Evolutionary conservation across 495 filamentous ascomycete genomes (phyloP), one percentile per base, ranked within the genome.

Genomic region (Halenospora varia): DNA sequence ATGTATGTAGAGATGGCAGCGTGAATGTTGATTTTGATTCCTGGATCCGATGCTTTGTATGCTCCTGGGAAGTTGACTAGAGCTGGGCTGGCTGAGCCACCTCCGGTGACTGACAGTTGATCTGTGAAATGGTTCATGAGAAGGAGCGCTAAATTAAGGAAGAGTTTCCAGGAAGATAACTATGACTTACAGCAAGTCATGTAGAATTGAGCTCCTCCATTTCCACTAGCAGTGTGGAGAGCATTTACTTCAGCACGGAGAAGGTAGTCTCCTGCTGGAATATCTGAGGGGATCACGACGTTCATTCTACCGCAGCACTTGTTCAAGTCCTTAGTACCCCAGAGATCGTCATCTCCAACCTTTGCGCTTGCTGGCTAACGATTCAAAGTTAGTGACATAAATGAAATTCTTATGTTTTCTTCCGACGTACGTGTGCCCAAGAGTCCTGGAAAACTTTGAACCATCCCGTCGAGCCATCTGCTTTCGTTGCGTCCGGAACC

Each of bases 241-340:
- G 84, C 88, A 50, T 91, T 87, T 60, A 91, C 85, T 71, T 94
- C 89, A 66, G 89, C 86, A 26, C 89, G 86, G 47, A 94, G 72
- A 57, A 94, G 83, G 66, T 90, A 94, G 74, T 87, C 84, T 50
- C 88, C 88, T 15, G 83, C 60, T 35, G 77, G 78, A 50, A 92
- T 78, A 67, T 73, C 71, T 29, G 72, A 64, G 23, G 89, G 88
- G 65, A 94, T 86, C 48, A 79, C 82, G 47, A 90, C 79, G 56
- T 82, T 79, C 79, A 48, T 52, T 19, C 35, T 59, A 2, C 61
- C 61, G 35, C 61, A 63, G 48, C 47, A 53, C 1, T 9, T 53
- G 19, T 57, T 56, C 46, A 62, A 48, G 26, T 58, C 44, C 17
- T 55, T 55, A 1, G 39, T 51, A 17, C 55, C 55, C 50, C 55